Evolutionary conservation across 768 basidiomycete genomes (phyloP), one percentile per base, ranked within the genome.

Genomic region (Dacryopinax spathularia): DNA sequence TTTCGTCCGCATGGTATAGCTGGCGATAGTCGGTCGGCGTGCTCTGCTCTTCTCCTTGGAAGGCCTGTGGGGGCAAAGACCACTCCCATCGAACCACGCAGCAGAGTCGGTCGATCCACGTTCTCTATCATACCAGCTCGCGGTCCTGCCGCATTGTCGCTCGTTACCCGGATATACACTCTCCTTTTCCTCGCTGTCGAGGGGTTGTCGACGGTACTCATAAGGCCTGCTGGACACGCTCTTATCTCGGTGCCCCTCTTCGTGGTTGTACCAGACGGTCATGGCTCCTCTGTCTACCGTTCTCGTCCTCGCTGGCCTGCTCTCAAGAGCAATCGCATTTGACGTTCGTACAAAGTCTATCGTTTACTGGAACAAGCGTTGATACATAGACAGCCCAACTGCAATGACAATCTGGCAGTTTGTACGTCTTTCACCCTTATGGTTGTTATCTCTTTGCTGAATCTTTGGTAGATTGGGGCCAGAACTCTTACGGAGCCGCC

Each of bases 401-500:
- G 39, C 39, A 41, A 41, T 41, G 39, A 41, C 39, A 41, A 41
- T 22, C 39, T 41, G 4, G 39, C 39, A 18, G 39, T 41, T 41
- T 41, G 39, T 41, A 7, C 39, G 39, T 41, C 18, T 7, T 18
- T 4, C 22, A 18, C 18, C 7, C 22, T 41, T 5, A 6, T 18
- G 39, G 6, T 41, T 18, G 39, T 6, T 41, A 15, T 15, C 18
- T 22, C 18, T 41, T 18, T 41, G 5, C 16, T 18, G 7, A 15
- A 41, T 7, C 22, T 22, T 18, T 4, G 7, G 22, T 18, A 41
- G 39, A 86, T 70, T 87, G 84, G 84, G 87, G 86, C 64, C 85
- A 88, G 72, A 84, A 87, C 67, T 86, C 86, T 1, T 85, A 86
- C 64, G 86, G 86, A 37, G 86, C 85, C 10, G 75, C 74, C 4